phyloP scores from a whole-genome alignment of 306 rosid genomes.

The Alnus glutinosa region DNA sequence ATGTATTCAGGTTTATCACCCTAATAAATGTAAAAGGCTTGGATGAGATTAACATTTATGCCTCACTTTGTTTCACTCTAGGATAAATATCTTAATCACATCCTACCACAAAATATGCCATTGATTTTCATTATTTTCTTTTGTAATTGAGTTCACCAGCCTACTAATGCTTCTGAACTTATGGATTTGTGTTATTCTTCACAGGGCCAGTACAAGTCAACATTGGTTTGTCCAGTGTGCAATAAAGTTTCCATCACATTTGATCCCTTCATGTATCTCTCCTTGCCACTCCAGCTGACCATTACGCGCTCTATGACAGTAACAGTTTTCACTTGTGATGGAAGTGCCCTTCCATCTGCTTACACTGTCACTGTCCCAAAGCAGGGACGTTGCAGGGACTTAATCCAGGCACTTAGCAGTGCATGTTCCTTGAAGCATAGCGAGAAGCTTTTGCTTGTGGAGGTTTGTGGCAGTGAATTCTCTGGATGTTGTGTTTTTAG shows the following conservation, averaged over 20 bases:
- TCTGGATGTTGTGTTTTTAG: constrained; percentile 6
- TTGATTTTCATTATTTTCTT: constrained; percentile 10
- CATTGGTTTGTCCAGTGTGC: constrained; percentile 97
- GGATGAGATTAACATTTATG: neutral
- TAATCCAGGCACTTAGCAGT: constrained; percentile 85
- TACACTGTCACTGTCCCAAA: constrained; percentile 88
- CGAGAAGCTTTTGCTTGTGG: constrained; percentile 81
- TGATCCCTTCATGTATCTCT: constrained; percentile 99
- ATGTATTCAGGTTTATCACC: neutral
- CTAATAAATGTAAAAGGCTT: neutral
- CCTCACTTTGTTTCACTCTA: neutral
- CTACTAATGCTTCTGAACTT: constrained; percentile 33
- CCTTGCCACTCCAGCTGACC: constrained; percentile 89
- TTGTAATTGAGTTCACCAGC: constrained; percentile 28
- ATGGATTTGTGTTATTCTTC: constrained; percentile 25
- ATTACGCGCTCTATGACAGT: constrained; percentile 71
- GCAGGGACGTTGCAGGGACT: constrained; percentile 95
- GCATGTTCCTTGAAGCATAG: constrained; percentile 79
- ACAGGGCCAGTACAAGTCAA: constrained; percentile 98
- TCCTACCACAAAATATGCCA: neutral
- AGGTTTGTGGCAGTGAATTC: constrained; percentile 49
- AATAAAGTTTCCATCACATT: constrained; percentile 96
- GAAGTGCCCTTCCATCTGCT: constrained; percentile 67
- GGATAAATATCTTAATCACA: neutral
- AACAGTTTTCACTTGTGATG: constrained; percentile 78